A percentile compares a stretch with the other conserved stretches of the same genome.
These are phyloP conservation scores for Didymosphaeria variabile DNA, from an alignment of 2,329 filamentous ascomycete species.

Conservation along the genomic window DNA sequence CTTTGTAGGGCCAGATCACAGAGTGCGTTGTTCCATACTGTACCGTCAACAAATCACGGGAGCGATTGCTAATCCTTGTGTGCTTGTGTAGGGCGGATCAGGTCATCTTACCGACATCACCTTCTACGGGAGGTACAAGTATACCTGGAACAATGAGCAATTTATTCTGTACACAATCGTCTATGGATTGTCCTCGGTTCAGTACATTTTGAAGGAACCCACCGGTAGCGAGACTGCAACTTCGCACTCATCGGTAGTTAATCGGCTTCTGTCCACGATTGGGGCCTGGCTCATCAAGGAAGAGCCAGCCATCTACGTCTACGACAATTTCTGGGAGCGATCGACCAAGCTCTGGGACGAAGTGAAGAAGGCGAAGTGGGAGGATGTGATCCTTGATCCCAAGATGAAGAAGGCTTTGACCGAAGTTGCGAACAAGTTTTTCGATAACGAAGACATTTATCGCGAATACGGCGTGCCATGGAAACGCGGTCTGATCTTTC, in stretches of 20 bases:
- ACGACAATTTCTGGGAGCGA: constrained; percentile 54
- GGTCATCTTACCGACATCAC: constrained; percentile 49
- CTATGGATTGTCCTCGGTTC: constrained; percentile 35
- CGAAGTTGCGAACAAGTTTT: constrained; percentile 52
- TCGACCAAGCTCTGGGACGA: constrained; percentile 50
- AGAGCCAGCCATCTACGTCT: constrained; percentile 55
- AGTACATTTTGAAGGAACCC: constrained; percentile 54
- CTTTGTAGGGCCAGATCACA: constrained; percentile 42
- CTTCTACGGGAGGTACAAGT: constrained; percentile 53
- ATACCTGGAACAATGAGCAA: constrained; percentile 49
- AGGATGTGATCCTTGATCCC: constrained; percentile 58
- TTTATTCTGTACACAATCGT: constrained; percentile 52
- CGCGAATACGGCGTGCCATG: constrained; percentile 56
- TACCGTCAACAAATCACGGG: neutral
- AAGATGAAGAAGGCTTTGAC: constrained; percentile 55
- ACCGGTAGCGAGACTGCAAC: constrained; percentile 39
- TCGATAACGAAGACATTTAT: constrained; percentile 50
- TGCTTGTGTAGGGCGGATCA: constrained; percentile 25
- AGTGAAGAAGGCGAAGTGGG: constrained; percentile 55
- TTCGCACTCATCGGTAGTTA: constrained; percentile 47
- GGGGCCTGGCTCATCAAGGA: constrained; percentile 50
- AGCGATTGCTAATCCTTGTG: neutral
- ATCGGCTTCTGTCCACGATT: constrained; percentile 49
- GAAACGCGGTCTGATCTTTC: constrained; percentile 58
- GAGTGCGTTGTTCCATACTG: constrained; percentile 17